These are phyloP conservation scores for Papiliotrema laurentii DNA, from an alignment of 1,284 basidiomycete species.

Conservation along the genomic window DNA sequence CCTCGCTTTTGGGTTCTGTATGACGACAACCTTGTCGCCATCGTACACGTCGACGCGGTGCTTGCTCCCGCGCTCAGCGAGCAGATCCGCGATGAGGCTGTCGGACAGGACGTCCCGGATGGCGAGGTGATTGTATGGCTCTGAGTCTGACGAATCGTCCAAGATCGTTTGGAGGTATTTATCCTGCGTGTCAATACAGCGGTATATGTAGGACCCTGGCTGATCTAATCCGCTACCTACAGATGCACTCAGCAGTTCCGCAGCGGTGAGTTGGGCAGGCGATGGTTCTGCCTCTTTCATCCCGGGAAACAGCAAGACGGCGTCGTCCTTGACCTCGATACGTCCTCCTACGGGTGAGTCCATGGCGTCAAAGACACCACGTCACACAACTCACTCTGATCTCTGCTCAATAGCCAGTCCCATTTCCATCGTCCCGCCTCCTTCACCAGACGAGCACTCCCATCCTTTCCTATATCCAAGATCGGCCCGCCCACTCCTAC, in stretches of 20 bases:
- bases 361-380: no score
- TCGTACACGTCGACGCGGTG: constrained; percentile 7
- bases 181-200: no score
- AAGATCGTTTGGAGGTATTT: no score
- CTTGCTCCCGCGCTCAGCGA: background rate
- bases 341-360: background rate
- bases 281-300: no score
- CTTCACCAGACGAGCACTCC: constrained; percentile 15
- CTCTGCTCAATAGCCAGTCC: constrained; percentile 15
- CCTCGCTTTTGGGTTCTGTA: constrained; percentile 13
- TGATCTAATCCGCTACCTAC: no score
- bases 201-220: no score
- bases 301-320: constrained; percentile 2
- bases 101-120: no score
- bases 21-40: constrained; percentile 15
- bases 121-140: no score
- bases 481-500: constrained; percentile 13
- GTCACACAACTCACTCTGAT: constrained; percentile 2
- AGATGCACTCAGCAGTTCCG: no score
- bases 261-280: no score
- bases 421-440: constrained; percentile 18
- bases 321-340: constrained; percentile 4
- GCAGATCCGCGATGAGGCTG: no score
- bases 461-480: constrained; percentile 25
- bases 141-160: no score